phyloP scores from a whole-genome alignment of 352 stramenopile species.

The Phytopythium litorale region DNA sequence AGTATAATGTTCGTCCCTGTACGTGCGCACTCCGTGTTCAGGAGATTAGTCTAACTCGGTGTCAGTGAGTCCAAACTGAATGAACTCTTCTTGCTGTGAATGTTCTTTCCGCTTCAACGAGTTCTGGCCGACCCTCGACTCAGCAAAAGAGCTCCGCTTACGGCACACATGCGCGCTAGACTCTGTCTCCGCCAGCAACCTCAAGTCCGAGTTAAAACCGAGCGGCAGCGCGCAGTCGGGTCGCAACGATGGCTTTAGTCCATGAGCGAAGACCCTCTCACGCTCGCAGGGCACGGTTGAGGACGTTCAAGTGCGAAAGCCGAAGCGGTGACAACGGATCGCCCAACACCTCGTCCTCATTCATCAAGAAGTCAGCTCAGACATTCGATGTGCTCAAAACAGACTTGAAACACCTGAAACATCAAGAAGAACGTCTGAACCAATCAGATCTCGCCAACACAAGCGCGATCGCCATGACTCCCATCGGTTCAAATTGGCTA shows the following conservation, averaged over 20 bases:
- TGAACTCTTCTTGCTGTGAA: neutral
- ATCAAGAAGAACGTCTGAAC: neutral
- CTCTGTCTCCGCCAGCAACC: too few species aligned
- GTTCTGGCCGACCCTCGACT: too few species aligned
- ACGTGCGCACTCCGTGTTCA: neutral
- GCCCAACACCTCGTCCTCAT: too few species aligned
- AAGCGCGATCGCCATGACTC: neutral
- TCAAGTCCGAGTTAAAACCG: too few species aligned
- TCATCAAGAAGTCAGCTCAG: too few species aligned
- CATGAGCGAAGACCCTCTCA: neutral
- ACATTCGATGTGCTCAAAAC: too few species aligned
- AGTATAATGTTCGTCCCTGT: neutral
- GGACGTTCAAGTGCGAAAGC: neutral
- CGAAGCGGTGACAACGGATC: too few species aligned
- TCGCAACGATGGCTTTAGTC: neutral
- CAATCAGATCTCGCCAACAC: conserved; percentile 6
- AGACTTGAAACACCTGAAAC: too few species aligned
- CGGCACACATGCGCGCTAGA: too few species aligned
- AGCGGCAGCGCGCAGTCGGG: neutral
- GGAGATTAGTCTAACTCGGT: neutral
- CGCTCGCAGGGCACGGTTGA: neutral
- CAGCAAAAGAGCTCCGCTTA: too few species aligned
- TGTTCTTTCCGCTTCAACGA: neutral
- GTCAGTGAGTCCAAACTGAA: neutral
- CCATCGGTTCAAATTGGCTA: neutral